Conservation (phyloP, 176 grass and related monocot genomes). For the Saccharum officinarum region DNA sequence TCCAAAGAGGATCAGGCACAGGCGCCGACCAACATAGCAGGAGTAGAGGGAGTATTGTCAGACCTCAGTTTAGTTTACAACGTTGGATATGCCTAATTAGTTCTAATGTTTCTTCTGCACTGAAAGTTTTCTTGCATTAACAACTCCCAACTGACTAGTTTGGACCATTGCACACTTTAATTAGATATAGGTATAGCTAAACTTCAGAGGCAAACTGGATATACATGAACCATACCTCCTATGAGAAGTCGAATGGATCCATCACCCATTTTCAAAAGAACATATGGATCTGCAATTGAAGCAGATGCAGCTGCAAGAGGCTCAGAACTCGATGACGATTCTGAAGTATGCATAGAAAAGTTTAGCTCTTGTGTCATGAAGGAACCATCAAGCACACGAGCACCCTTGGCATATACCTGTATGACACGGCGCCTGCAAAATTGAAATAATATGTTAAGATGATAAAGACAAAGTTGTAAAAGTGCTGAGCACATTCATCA, state of each 20-base stretch:
- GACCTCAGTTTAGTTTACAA: neutral
- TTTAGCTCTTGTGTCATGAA: slow-evolving; percentile 98
- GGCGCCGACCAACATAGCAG: neutral
- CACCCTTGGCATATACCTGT: slow-evolving; percentile 82
- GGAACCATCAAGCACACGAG: slow-evolving; percentile 97
- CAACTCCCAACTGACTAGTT: neutral
- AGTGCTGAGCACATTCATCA: neutral
- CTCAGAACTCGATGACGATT: slow-evolving; percentile 67
- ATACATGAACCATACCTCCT: slow-evolving; percentile 59
- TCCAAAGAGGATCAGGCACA: too few relatives aligned
- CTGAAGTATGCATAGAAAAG: slow-evolving; percentile 63
- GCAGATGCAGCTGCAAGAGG: slow-evolving; percentile 60
- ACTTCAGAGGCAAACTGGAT: neutral
- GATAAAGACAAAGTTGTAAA: neutral
- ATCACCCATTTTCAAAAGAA: slow-evolving; percentile 90
- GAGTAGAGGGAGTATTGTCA: neutral
- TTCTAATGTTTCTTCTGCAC: neutral
- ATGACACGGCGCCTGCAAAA: slow-evolving; percentile 75
- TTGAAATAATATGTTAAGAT: slow-evolving; percentile 34
- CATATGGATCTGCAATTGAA: slow-evolving; percentile 91
- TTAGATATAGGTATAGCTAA: neutral
- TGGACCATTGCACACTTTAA: neutral
- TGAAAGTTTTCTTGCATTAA: neutral
- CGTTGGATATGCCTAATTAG: neutral
- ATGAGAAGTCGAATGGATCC: slow-evolving; percentile 88